Base-by-base conservation (phyloP, 345 rosid genomes). In the Euphorbia lathyris region DNA sequence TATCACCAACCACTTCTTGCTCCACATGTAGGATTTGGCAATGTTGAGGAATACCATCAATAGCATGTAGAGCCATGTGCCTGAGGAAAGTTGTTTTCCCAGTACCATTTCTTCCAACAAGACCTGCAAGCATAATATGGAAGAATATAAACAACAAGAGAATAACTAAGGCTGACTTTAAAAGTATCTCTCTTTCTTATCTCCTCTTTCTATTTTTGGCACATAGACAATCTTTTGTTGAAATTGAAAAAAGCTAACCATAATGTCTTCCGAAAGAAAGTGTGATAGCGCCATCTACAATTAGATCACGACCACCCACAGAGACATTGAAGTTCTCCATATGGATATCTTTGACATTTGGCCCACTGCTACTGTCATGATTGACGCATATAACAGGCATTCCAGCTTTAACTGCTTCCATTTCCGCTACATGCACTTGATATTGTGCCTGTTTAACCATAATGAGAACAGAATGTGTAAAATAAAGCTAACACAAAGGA, bases 11-110 rank as follows among this genome's bases (percentile, higher is more conserved):
- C 40, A 95, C 99, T 86, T 95, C 99, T 82, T 92, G 98, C 81
- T 95, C 99, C 20, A 95, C 98, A 63, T 95, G 99, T 80, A 95
- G 83, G 67, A 92, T 89, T 82, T 95, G 99, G 85, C 99, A 95
- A 72, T 95, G 92, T 68, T 79, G 10, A 83, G 97, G 99, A 81
- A 95, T 95, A 76, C 99, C 99, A 64, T 86, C 92, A 68, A 95
- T 92, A 17, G 98, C 94, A 84, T 95, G 99, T 97, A 95, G 61
- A 72, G 99, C 99, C 97, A 95, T 84, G 83, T 88, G 77, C 90
- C 99, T 88, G 56, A 95, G 89, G 77, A 92, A 92, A 34, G 99
- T 95, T 71, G 98, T 95, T 80, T 95, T 95, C 60, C 99, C 99
- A 12, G 99, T 95, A 72, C 99, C 99, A 70, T 95, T 95, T 79